A percentile compares a stretch with the other conserved stretches of the same genome.
Conservation (phyloP, 2,329 filamentous ascomycete genomes). For the Kalaharituber pfeilii region DNA sequence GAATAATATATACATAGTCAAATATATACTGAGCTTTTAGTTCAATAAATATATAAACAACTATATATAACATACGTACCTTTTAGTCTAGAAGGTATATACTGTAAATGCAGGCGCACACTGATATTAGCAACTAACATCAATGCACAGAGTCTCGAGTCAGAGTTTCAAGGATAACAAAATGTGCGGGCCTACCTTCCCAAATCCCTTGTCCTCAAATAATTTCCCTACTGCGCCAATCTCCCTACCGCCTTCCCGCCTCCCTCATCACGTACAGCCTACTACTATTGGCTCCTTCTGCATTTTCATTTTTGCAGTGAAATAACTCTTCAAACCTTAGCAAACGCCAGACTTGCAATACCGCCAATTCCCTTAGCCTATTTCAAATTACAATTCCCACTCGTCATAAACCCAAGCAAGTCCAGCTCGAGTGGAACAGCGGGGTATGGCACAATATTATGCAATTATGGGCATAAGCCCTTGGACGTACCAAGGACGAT, state of each 20-base stretch:
- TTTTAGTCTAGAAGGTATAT: too few species aligned
- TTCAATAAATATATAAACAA: too few species aligned
- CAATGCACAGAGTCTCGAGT: too few species aligned
- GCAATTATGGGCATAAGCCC: conserved; percentile 26
- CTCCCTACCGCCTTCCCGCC: conserved; percentile 59
- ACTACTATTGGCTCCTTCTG: conserved; percentile 28
- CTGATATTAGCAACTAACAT: too few species aligned
- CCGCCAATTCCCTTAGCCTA: conserved; percentile 56
- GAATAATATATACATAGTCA: too few species aligned
- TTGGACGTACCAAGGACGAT: conserved; percentile 33
- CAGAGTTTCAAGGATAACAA: too few species aligned
- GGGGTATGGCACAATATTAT: conserved; percentile 35
- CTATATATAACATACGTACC: too few species aligned
- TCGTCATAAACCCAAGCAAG: conserved; percentile 78
- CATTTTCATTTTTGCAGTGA: conserved; percentile 14
- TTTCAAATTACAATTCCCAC: conserved; percentile 63
- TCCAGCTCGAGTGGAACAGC: conserved; percentile 56
- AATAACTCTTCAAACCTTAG: conserved; percentile 39
- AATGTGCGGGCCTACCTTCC: too few species aligned
- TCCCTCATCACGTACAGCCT: conserved; percentile 63
- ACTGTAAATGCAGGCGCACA: too few species aligned
- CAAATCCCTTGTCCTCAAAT: too few species aligned
- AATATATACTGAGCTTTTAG: too few species aligned
- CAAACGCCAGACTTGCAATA: conserved; percentile 53
- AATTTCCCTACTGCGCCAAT: conserved; percentile 62